Evolutionary conservation across 345 rosid genomes (phyloP).

Genomic region (Jatropha curcas): DNA sequence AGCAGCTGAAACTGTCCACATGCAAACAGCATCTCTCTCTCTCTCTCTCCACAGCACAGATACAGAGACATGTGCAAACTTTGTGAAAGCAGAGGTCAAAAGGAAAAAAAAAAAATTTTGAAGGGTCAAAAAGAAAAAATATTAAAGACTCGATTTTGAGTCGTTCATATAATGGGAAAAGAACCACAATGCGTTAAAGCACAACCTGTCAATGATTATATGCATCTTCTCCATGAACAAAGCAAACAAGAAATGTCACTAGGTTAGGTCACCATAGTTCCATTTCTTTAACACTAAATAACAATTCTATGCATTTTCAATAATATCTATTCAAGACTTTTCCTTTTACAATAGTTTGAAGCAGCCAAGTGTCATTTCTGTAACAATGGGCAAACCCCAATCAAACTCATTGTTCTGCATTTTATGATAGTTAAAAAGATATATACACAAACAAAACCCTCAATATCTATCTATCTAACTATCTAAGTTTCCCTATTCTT

Average conservation of each 20-base stretch:
- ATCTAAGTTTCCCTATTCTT: slow-evolving; percentile 10
- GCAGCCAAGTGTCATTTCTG: slow-evolving; percentile 24
- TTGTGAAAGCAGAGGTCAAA: slow-evolving; percentile 28
- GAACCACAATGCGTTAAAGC: slow-evolving; percentile 8
- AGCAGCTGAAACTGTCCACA: slow-evolving; percentile 54
- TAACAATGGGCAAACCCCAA: slow-evolving; percentile 14
- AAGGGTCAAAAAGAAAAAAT: slow-evolving; percentile 12
- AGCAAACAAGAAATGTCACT: neutral
- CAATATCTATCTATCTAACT: neutral
- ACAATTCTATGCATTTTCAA: neutral
- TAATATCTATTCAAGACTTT: neutral
- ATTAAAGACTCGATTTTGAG: neutral
- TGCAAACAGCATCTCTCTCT: slow-evolving; percentile 25
- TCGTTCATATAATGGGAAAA: neutral
- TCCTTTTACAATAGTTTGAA: neutral
- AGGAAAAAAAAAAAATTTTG: neutral
- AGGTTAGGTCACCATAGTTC: neutral
- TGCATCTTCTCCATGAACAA: slow-evolving; percentile 5
- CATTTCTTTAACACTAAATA: neutral
- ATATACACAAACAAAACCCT: slow-evolving; percentile 16
- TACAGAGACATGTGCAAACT: neutral
- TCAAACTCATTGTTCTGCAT: slow-evolving; percentile 8
- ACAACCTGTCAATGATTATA: slow-evolving; percentile 2
- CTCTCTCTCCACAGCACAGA: neutral
- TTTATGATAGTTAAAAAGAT: slow-evolving; percentile 6